Conservation (phyloP, 2,329 filamentous ascomycete species). For the Microdochium bolleyi region DNA sequence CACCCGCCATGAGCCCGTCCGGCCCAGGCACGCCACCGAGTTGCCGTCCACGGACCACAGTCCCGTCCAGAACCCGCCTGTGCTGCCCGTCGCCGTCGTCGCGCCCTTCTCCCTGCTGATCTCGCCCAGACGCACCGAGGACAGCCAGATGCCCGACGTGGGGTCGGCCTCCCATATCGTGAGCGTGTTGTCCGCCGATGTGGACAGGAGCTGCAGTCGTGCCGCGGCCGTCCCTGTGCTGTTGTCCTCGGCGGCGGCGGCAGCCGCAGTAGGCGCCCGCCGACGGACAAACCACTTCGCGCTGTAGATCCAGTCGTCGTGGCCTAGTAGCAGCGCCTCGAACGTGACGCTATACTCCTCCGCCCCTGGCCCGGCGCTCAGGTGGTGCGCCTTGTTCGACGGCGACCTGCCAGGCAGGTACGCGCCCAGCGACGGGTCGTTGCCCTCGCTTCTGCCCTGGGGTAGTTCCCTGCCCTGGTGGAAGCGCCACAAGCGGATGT, state of each 20-base stretch:
- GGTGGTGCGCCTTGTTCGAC: slow-evolving; percentile 81
- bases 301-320: slow-evolving; percentile 98
- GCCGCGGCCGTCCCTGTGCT: neutral
- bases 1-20: slow-evolving; percentile 87
- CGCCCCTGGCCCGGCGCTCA: slow-evolving; percentile 42
- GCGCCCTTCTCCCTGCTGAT: slow-evolving; percentile 93
- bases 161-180: slow-evolving; percentile 86
- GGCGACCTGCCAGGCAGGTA: slow-evolving; percentile 62
- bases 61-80: slow-evolving; percentile 93
- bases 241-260: too few relatives aligned
- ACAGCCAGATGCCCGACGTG: slow-evolving; percentile 84
- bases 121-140: slow-evolving; percentile 77
- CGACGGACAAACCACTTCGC: slow-evolving; percentile 59
- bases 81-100: slow-evolving; percentile 91
- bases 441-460: slow-evolving; percentile 40
- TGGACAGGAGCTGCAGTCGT: slow-evolving; percentile 69
- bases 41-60: slow-evolving; percentile 77
- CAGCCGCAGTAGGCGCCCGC: slow-evolving; percentile 22
- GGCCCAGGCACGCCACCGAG: slow-evolving; percentile 72
- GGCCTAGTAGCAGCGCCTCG: slow-evolving; percentile 85
- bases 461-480: slow-evolving; percentile 62
- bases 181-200: slow-evolving; percentile 91
- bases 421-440: slow-evolving; percentile 49
- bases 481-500: slow-evolving; percentile 87
- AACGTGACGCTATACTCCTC: slow-evolving; percentile 78